Conservation (phyloP, 2,329 filamentous ascomycete species). For the Zymoseptoria pseudotritici region DNA sequence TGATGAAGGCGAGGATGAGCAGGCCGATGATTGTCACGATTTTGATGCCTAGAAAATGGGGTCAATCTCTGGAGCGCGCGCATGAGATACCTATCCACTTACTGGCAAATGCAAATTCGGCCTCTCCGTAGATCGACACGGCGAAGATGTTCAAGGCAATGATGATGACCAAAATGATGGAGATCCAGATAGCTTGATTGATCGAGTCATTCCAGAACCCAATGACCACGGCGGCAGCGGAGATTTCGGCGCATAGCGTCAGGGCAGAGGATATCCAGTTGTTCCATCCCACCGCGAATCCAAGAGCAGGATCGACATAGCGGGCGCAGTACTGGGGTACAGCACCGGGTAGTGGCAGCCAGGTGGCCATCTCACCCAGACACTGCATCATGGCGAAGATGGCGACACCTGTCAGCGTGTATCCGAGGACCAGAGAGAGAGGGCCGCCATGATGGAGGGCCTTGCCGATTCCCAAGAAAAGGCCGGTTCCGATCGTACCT, state of each 20-base stretch:
- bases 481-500: constrained; percentile 42
- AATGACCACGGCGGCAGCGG: constrained; percentile 58
- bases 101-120: constrained; percentile 45
- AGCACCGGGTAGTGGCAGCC: constrained; percentile 30
- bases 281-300: constrained; percentile 26
- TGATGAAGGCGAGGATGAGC: constrained; percentile 41
- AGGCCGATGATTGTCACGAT: constrained; percentile 43
- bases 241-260: constrained; percentile 51
- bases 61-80: neutral
- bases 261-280: constrained; percentile 41
- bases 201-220: constrained; percentile 47
- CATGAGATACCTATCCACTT: neutral
- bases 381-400: constrained; percentile 35
- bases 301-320: constrained; percentile 31
- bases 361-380: constrained; percentile 37
- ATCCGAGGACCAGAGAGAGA: constrained; percentile 25
- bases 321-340: constrained; percentile 30
- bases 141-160: constrained; percentile 56
- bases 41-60: constrained; percentile 34
- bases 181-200: constrained; percentile 37
- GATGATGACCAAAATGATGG: constrained; percentile 54
- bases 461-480: constrained; percentile 15
- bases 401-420: constrained; percentile 29
- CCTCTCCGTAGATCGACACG: constrained; percentile 42
- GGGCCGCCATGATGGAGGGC: constrained; percentile 10